Evolutionary conservation across 1,284 basidiomycete genomes (phyloP).

Genomic region (Phlebopus sp.): DNA sequence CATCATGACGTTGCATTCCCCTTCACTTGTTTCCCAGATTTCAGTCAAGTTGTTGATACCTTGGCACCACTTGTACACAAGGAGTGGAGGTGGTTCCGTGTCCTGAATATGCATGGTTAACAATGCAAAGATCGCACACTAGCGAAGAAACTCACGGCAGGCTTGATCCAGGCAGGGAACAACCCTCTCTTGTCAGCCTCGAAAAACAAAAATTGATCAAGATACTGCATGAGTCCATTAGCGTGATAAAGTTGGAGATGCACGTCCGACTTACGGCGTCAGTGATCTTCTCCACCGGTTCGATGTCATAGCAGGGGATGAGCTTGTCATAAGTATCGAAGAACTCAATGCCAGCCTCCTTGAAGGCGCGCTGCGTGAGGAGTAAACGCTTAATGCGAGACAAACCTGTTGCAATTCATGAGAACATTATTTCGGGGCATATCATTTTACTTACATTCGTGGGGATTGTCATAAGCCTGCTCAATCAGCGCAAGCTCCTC

Average conservation of each 20-base stretch:
- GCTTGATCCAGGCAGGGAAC: conserved; percentile 98
- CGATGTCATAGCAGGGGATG: conserved; percentile 97
- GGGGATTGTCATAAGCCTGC: conserved; percentile 94
- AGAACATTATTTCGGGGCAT: background rate
- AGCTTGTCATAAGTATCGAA: conserved; percentile 97
- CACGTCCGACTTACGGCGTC: conserved; percentile 65
- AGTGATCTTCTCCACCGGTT: conserved; percentile 98
- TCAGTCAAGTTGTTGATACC: conserved; percentile 93
- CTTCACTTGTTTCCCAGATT: conserved; percentile 95
- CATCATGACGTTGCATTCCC: conserved; percentile 96
- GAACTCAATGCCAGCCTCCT: conserved; percentile 94
- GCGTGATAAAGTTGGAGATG: conserved; percentile 1
- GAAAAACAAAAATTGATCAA: conserved; percentile 88
- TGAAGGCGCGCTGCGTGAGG: conserved; percentile 95
- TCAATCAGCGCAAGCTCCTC: conserved; percentile 96
- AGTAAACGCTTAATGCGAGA: conserved; percentile 96
- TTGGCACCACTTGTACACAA: conserved; percentile 97
- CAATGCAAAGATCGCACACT: no score
- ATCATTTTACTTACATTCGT: conserved; percentile 61
- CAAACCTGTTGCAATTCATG: conserved; percentile 48
- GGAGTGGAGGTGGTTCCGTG: conserved; percentile 91
- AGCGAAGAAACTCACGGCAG: conserved; percentile 41
- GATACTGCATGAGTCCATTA: conserved; percentile 54
- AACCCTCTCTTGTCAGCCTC: conserved; percentile 95
- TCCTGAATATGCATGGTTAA: conserved; percentile 39